Conservation (phyloP, 2,329 filamentous ascomycete species). For the Penicillium frequentans region DNA sequence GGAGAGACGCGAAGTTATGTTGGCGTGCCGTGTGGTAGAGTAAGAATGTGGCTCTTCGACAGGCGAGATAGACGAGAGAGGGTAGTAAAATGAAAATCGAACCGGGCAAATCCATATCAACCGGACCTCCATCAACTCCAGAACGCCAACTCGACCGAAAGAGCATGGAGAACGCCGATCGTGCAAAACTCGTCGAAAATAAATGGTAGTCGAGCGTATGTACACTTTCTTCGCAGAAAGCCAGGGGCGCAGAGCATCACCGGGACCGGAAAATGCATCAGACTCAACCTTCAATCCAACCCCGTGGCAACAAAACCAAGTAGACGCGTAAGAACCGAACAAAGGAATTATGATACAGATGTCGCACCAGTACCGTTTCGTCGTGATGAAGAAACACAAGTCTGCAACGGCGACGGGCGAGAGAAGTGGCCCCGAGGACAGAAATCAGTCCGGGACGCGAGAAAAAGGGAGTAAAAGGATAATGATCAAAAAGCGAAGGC, state of each 20-base stretch:
- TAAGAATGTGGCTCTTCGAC: background rate
- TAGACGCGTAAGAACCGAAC: constrained; percentile 9
- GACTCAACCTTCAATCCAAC: constrained; percentile 7
- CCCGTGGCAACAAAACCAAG: constrained; percentile 1
- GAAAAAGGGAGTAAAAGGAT: background rate
- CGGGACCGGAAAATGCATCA: constrained; percentile 19
- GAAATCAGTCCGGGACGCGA: background rate
- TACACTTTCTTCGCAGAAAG: constrained; percentile 10
- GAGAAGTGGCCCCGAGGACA: background rate
- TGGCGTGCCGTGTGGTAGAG: background rate
- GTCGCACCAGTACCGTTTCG: constrained; percentile 19
- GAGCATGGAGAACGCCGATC: constrained; percentile 20
- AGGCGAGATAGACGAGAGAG: background rate
- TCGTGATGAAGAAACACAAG: constrained; percentile 15
- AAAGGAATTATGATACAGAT: constrained; percentile 31
- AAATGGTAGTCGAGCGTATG: constrained; percentile 16
- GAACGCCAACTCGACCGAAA: constrained; percentile 18
- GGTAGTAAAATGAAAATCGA: background rate
- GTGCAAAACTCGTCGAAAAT: constrained; percentile 6
- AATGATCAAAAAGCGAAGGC: background rate
- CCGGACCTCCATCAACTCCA: constrained; percentile 4
- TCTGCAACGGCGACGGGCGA: constrained; percentile 4
- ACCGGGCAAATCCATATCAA: constrained; percentile 3
- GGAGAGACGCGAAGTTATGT: background rate
- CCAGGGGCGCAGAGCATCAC: constrained; percentile 3